phyloP scores from a whole-genome alignment of 2,329 filamentous ascomycete genomes.

The Myriosclerotinia scirpicola region DNA sequence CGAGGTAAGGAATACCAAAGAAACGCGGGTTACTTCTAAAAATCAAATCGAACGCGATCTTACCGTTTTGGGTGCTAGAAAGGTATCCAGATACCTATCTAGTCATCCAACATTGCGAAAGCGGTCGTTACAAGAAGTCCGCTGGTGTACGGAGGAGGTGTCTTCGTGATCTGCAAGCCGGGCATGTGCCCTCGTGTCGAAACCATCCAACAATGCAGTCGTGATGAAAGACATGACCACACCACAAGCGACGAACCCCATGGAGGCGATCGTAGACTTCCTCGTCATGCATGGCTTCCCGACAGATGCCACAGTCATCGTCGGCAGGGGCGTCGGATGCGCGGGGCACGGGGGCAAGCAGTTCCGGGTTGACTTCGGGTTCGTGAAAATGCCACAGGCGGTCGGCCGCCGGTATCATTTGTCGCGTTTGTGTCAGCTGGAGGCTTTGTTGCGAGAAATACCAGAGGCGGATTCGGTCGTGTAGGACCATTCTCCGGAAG shows the following conservation, averaged over 20 bases:
- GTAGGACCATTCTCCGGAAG: too few relatives aligned
- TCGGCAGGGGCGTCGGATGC: background rate
- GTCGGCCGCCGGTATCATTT: background rate
- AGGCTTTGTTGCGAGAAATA: background rate
- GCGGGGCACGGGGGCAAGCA: background rate
- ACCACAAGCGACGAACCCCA: background rate
- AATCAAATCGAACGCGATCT: too few relatives aligned
- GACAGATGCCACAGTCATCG: background rate
- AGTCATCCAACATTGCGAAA: too few relatives aligned
- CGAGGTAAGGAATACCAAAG: too few relatives aligned
- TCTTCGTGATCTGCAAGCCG: background rate
- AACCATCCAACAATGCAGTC: conserved; percentile 5
- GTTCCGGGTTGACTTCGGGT: background rate
- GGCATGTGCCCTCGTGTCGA: background rate
- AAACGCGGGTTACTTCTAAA: too few relatives aligned
- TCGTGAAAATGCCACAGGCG: background rate
- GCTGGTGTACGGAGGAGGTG: background rate
- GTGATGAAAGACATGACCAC: background rate
- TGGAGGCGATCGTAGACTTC: background rate
- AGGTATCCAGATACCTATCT: too few relatives aligned
- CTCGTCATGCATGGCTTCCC: background rate
- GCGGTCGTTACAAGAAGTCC: too few relatives aligned
- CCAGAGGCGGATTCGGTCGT: background rate
- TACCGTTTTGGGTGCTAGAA: too few relatives aligned
- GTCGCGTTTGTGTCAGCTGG: background rate